phyloP scores from a whole-genome alignment of 306 rosid species.

The Gillenia trifoliata region DNA sequence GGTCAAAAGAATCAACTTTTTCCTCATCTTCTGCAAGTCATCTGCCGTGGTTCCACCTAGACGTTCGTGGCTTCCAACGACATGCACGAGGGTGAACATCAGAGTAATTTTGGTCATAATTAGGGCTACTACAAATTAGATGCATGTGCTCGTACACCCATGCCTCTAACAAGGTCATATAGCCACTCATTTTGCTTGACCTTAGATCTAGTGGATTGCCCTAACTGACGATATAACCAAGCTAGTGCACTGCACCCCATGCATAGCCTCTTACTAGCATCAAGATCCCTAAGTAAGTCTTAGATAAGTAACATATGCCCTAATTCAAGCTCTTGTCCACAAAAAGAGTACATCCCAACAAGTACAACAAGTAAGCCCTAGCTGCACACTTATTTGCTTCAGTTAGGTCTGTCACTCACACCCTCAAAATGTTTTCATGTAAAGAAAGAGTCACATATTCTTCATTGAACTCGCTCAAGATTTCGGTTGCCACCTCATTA shows the following conservation, averaged over 20 bases:
- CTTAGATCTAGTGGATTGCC: background rate
- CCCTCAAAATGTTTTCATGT: background rate
- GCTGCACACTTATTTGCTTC: background rate
- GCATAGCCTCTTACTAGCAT: background rate
- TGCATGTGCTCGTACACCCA: conserved; percentile 1
- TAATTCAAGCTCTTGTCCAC: background rate
- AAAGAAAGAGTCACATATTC: too few relatives aligned
- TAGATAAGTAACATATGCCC: background rate
- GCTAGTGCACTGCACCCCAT: background rate
- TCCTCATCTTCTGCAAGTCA: background rate
- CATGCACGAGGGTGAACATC: background rate
- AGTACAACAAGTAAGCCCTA: background rate
- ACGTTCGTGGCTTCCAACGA: background rate
- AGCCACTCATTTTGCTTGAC: background rate
- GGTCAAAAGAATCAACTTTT: background rate
- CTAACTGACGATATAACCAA: background rate
- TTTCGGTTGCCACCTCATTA: background rate
- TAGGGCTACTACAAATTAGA: background rate
- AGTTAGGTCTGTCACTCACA: background rate
- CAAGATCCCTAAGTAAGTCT: background rate
- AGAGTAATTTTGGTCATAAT: background rate
- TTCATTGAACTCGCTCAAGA: too few relatives aligned
- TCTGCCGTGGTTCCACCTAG: too few relatives aligned
- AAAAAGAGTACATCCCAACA: background rate
- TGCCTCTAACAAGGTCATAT: conserved; percentile 1